Evolutionary conservation across 768 basidiomycete species (phyloP).

Genomic region (Lactarius vividus): DNA sequence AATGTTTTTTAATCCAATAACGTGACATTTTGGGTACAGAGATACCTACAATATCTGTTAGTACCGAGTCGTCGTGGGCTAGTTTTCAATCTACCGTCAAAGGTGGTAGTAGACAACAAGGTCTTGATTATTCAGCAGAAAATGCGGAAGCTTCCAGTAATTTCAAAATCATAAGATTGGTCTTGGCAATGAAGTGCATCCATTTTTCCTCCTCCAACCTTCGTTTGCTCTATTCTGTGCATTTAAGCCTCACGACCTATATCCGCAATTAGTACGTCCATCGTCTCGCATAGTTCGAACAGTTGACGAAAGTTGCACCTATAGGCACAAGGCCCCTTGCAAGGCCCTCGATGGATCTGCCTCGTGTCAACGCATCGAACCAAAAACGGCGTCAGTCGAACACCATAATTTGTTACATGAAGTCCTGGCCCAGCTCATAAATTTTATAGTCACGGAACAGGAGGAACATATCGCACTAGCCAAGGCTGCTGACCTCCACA

Average conservation of each 20-base stretch:
- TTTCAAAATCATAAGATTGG: background rate
- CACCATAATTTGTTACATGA: background rate
- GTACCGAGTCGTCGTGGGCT: background rate
- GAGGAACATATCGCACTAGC: slow-evolving; percentile 3
- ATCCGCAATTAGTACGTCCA: slow-evolving; percentile 7
- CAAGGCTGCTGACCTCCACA: slow-evolving; percentile 18
- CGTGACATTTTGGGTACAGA: background rate
- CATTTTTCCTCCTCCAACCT: background rate
- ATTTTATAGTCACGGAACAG: background rate
- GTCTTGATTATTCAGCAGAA: background rate
- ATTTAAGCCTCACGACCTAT: background rate
- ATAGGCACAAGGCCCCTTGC: background rate
- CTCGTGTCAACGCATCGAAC: background rate
- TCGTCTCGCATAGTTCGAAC: background rate
- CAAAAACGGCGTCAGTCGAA: slow-evolving; percentile 11
- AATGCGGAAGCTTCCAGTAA: background rate
- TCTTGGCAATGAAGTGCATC: too few species aligned
- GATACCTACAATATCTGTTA: background rate
- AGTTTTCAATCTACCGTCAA: background rate
- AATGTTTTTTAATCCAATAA: background rate
- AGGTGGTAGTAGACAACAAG: background rate
- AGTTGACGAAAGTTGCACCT: background rate
- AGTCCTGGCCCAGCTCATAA: background rate
- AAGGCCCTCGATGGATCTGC: background rate
- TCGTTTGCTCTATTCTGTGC: background rate